Percentiles rank a stretch among this genome's conserved stretches.
Conservation (phyloP, 768 basidiomycete genomes). For the Serendipita vermifera region DNA sequence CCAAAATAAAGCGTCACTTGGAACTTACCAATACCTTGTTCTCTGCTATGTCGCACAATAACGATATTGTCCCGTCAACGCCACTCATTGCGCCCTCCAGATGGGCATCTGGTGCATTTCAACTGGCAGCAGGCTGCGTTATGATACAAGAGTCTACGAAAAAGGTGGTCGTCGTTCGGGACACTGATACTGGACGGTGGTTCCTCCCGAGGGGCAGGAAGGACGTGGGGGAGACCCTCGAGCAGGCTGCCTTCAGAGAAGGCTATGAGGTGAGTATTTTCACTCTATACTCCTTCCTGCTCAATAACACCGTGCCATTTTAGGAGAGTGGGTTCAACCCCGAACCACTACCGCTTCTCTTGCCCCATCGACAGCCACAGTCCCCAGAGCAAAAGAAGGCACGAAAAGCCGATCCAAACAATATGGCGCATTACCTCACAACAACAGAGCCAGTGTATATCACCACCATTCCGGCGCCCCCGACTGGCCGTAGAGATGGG, state of each 20-base stretch:
- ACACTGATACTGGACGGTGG: conserved; percentile 30
- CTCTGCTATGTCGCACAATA: too few relatives aligned
- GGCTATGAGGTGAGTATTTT: conserved; percentile 51
- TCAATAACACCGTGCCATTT: not conserved
- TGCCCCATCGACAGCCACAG: conserved; percentile 7
- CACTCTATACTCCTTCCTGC: too few relatives aligned
- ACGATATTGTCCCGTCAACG: conserved; percentile 1
- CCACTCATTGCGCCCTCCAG: not conserved
- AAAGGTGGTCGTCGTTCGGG: conserved; percentile 40
- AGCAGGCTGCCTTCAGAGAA: conserved; percentile 46
- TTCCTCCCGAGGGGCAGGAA: conserved; percentile 56
- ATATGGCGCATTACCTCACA: not conserved
- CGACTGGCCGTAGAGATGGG: conserved; percentile 18
- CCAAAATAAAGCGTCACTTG: too few relatives aligned
- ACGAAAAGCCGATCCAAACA: not conserved
- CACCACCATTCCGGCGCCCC: not conserved
- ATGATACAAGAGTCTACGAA: conserved; percentile 45
- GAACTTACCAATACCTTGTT: too few relatives aligned
- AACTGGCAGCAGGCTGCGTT: conserved; percentile 50
- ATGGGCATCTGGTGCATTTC: conserved; percentile 31
- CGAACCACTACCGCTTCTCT: not conserved
- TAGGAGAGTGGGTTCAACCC: not conserved
- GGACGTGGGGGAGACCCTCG: conserved; percentile 50
- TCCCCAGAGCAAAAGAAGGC: not conserved
- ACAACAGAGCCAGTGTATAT: conserved; percentile 13